Evolutionary conservation across 257 asterid species (phyloP), one percentile per base, ranked within the genome.

Genomic region (Gentiana straminea): DNA sequence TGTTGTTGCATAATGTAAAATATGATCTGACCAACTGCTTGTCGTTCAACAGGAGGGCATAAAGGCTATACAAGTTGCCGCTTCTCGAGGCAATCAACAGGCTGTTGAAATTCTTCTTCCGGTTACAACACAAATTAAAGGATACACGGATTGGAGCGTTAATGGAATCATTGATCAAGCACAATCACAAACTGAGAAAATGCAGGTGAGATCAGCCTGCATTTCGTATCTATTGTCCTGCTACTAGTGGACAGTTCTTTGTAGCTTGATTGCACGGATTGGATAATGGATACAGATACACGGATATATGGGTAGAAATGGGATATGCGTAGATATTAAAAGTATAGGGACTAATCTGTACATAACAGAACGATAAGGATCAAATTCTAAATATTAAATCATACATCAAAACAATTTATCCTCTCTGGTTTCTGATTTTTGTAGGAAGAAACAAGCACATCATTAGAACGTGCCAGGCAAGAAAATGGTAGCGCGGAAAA

Each of bases 1-100:
- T 9, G 7, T 35, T 35, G 35, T 55, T 6, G 13, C 7, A 32
- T 54, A 45, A 33, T 54, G 13, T 54, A 7, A 1, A 35, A 13
- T 13, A 33, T 54, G 39, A 13, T 35, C 12, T 54, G 58, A 9
- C 34, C 13, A 35, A 35, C 12, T 34, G 13, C 60, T 59, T 41
- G 9, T 57, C 34, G 33, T 59, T 43, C 62, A 77, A 77, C 89
- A 91, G 98, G 97, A 85, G 58, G 88, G 85, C 38, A 41, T 64
- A 68, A 87, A 78, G 83, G 89, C 98, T 51, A 66, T 88, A 73
- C 90, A 85, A 63, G 86, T 79, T 58, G 94, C 94, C 51, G 98
- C 93, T 65, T 67, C 82, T 44, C 69, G 84, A 60, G 94, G 88
- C 58, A 77, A 79, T 77, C 77, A 72, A 70, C 73, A 34, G 36